Conservation (phyloP, 176 grass and related monocot genomes). For the Luzula sylvatica region DNA sequence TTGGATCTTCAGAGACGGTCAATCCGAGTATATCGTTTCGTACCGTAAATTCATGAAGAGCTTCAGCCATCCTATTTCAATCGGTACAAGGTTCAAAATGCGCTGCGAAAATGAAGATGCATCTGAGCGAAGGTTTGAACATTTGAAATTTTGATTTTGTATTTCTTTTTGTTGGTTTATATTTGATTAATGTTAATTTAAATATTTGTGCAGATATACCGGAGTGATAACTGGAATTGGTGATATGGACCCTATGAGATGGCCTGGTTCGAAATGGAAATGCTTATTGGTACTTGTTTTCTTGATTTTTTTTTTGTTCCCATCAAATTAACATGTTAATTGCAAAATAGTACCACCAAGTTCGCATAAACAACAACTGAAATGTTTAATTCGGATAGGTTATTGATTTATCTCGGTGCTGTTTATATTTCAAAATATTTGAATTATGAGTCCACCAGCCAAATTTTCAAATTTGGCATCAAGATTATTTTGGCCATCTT, state of each 20-base stretch:
- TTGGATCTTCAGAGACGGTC: constrained; percentile 43
- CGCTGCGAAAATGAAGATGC: constrained; percentile 62
- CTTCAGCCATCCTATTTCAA: constrained; percentile 45
- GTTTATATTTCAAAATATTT: too few relatives aligned
- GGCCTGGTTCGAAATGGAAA: constrained; percentile 93
- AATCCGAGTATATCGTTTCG: constrained; percentile 69
- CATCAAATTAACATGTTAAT: background rate
- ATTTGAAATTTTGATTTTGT: background rate
- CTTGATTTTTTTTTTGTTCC: background rate
- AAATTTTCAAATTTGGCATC: too few relatives aligned
- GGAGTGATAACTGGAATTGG: constrained; percentile 68
- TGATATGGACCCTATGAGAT: constrained; percentile 52
- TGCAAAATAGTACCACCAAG: too few relatives aligned
- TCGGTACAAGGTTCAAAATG: constrained; percentile 78
- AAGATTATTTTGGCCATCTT: too few relatives aligned
- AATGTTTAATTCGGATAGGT: too few relatives aligned
- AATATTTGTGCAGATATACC: constrained; percentile 37
- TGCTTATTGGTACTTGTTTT: constrained; percentile 54
- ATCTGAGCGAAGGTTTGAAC: constrained; percentile 54
- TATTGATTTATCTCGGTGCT: too few relatives aligned
- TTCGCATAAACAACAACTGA: too few relatives aligned
- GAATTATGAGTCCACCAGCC: too few relatives aligned
- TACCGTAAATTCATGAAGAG: constrained; percentile 75
- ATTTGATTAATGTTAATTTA: background rate
- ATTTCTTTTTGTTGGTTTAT: constrained; percentile 8